These are phyloP conservation scores for Daldinia childiae DNA, from an alignment of 495 filamentous ascomycete genomes.

Conservation along the genomic window DNA sequence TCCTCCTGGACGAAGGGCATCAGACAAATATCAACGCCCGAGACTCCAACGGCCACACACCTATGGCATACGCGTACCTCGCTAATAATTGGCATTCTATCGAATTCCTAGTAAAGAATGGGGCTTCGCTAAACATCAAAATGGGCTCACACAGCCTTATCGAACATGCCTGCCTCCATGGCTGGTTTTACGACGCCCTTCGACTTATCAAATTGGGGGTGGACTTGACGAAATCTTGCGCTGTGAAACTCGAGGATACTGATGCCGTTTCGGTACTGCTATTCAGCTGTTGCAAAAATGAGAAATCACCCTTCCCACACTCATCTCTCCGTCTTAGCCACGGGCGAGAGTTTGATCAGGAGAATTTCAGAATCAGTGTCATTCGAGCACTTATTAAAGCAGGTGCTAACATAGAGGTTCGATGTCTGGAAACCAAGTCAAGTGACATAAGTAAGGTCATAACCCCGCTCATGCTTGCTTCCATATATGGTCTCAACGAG, in stretches of 20 bases:
- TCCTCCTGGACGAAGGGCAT: slow-evolving; percentile 41
- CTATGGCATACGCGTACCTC: slow-evolving; percentile 51
- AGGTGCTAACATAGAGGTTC: slow-evolving; percentile 29
- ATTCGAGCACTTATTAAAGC: slow-evolving; percentile 28
- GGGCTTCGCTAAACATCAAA: slow-evolving; percentile 49
- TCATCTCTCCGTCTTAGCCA: too few species aligned
- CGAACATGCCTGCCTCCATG: slow-evolving; percentile 49
- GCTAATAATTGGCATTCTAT: slow-evolving; percentile 46
- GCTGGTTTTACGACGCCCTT: slow-evolving; percentile 46
- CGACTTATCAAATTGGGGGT: slow-evolving; percentile 49
- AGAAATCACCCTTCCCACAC: too few species aligned
- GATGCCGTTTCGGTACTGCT: slow-evolving; percentile 35
- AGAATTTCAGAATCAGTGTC: slow-evolving; percentile 4
- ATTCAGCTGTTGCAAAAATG: slow-evolving; percentile 47
- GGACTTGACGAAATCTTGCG: slow-evolving; percentile 40
- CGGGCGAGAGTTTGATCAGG: slow-evolving; percentile 18
- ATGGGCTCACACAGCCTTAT: slow-evolving; percentile 47
- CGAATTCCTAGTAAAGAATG: slow-evolving; percentile 44
- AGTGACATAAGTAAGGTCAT: not conserved
- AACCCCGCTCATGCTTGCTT: slow-evolving; percentile 30
- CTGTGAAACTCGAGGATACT: too few species aligned
- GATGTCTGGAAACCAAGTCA: not conserved
- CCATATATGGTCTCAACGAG: not conserved
- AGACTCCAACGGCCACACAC: slow-evolving; percentile 46
- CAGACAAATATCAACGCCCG: slow-evolving; percentile 43